Evolutionary conservation across 371 early-diverging fungal genomes (phyloP).

Genomic region (Neoconidiobolus thromboides): DNA sequence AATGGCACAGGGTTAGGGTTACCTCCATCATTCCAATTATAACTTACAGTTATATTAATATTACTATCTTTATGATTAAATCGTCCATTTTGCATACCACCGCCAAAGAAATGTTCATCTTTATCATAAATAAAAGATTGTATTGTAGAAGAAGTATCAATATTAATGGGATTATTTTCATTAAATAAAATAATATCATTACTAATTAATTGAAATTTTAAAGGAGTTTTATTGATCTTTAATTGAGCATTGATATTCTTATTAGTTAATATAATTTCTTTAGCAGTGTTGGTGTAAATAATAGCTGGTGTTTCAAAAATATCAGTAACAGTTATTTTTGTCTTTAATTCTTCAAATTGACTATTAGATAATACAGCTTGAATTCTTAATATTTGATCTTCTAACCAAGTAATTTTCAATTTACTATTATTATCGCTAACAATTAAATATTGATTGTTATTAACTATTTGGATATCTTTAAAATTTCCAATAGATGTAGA

Average conservation of each 20-base stretch:
- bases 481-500: no score
- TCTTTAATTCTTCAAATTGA: background rate
- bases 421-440: no score
- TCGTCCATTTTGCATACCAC: slow-evolving; percentile 3
- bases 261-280: background rate
- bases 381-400: background rate
- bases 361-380: background rate
- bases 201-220: background rate
- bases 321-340: background rate
- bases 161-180: background rate
- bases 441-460: no score
- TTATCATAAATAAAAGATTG: background rate
- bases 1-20: background rate
- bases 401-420: no score
- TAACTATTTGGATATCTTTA: no score
- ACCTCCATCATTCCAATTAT: slow-evolving; percentile 4
- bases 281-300: background rate
- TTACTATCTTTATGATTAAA: background rate
- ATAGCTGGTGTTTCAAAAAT: background rate
- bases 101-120: background rate
- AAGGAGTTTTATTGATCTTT: background rate
- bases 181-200: background rate
- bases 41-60: background rate
- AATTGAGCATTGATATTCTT: background rate
- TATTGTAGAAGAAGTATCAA: background rate